Conservation (phyloP, 2,329 filamentous ascomycete species). For the Dendrostoma leiphaemia region DNA sequence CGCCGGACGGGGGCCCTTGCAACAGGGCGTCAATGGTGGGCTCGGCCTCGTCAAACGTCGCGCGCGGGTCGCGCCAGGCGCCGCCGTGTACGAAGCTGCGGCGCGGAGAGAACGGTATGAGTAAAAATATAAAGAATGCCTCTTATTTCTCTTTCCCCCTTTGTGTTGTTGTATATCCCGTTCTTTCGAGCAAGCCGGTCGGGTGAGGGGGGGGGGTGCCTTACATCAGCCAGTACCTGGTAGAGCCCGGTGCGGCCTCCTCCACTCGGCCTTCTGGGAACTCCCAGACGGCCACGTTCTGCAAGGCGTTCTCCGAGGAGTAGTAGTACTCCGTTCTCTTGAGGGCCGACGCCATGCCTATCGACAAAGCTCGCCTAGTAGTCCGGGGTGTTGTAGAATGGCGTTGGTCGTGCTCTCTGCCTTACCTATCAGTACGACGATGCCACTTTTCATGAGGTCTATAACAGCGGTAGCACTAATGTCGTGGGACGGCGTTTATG, state of each 20-base stretch:
- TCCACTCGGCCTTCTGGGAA: constrained; percentile 9
- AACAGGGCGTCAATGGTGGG: constrained; percentile 43
- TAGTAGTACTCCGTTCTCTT: constrained; percentile 17
- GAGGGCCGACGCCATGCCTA: constrained; percentile 11
- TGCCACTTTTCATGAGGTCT: no score
- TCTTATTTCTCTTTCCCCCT: no score
- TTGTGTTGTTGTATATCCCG: no score
- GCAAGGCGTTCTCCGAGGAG: constrained; percentile 11
- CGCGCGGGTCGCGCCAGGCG: constrained; percentile 59
- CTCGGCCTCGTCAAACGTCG: constrained; percentile 43
- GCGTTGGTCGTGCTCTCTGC: background rate
- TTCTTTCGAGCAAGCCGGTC: no score
- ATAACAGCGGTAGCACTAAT: no score
- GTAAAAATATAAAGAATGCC: no score
- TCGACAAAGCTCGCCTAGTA: background rate
- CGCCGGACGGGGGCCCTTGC: constrained; percentile 21
- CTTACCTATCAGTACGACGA: no score
- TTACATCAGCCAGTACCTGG: constrained; percentile 21
- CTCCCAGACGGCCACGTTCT: constrained; percentile 19
- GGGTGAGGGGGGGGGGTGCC: background rate
- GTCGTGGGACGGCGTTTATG: no score
- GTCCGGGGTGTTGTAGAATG: background rate
- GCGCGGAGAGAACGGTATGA: no score
- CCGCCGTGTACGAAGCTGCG: constrained; percentile 59
- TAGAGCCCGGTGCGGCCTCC: background rate